phyloP scores from a whole-genome alignment of 495 filamentous ascomycete species.

The Bacidia gigantensis region DNA sequence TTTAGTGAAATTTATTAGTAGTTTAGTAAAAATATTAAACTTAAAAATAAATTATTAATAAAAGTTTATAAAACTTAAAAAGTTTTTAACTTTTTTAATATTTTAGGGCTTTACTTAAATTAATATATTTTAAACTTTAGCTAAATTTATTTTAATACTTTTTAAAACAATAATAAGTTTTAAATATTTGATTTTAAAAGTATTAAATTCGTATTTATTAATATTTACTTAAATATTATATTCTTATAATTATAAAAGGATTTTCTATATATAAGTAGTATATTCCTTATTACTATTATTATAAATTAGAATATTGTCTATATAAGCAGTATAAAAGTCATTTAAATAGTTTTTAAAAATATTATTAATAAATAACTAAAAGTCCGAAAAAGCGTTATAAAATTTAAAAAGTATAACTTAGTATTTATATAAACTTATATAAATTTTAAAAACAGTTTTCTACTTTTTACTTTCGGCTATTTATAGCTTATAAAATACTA shows the following conservation, averaged over 20 bases:
- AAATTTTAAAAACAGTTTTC: not conserved
- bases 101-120: not conserved
- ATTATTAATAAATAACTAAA: slow-evolving; percentile 1
- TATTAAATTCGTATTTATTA: slow-evolving; percentile 2
- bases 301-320: slow-evolving; percentile 1
- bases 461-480: not conserved
- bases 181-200: not conserved
- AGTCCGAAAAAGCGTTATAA: not conserved
- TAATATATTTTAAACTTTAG: not conserved
- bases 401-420: slow-evolving; percentile 3
- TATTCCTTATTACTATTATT: not conserved
- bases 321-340: not conserved
- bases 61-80: not conserved
- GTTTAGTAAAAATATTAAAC: not conserved
- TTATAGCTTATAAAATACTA: not conserved
- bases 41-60: not conserved
- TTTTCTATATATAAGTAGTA: not conserved
- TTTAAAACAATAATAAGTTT: not conserved
- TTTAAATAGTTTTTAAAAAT: not conserved
- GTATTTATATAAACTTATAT: not conserved
- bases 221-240: not conserved
- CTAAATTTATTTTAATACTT: not conserved
- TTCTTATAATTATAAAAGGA: not conserved
- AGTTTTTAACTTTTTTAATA: not conserved
- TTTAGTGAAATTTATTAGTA: not conserved